Evolutionary conservation across 1,284 basidiomycete species (phyloP).

Genomic region (Golubevia pallescens): DNA sequence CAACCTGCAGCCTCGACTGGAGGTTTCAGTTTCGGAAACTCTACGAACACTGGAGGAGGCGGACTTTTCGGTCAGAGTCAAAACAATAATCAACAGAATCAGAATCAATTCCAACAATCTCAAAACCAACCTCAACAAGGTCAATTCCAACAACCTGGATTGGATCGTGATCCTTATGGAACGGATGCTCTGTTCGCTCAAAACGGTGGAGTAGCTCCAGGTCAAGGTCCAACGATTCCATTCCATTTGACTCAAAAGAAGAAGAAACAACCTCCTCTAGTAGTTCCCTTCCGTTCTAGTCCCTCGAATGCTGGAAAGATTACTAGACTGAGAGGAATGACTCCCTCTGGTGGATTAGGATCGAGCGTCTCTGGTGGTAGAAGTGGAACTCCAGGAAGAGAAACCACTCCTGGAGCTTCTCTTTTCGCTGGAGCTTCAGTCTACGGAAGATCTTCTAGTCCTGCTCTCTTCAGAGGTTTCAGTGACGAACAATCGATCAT

Average conservation of each 20-base stretch:
- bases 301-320: constrained; percentile 53
- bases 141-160: constrained; percentile 33
- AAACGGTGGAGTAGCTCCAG: constrained; percentile 6
- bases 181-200: constrained; percentile 53
- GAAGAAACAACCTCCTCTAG: constrained; percentile 52
- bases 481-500: constrained; percentile 42
- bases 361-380: constrained; percentile 21
- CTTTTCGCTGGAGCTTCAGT: constrained; percentile 16
- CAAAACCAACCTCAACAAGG: constrained; percentile 10
- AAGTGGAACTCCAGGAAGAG: constrained; percentile 43
- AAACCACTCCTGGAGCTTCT: constrained; percentile 39
- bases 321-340: constrained; percentile 54
- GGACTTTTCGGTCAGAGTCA: constrained; percentile 1
- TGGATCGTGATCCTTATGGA: constrained; percentile 56
- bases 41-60: background rate
- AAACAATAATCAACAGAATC: constrained; percentile 1
- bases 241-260: constrained; percentile 14
- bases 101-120: constrained; percentile 4
- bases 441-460: constrained; percentile 28
- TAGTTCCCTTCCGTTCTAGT: constrained; percentile 51
- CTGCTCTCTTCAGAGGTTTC: constrained; percentile 51
- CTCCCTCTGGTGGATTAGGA: constrained; percentile 33
- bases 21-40: background rate
- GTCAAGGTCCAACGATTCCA: background rate
- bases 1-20: background rate